phyloP scores from a whole-genome alignment of 192 early-diverging fungal species.

The Paraglomus brasilianum region DNA sequence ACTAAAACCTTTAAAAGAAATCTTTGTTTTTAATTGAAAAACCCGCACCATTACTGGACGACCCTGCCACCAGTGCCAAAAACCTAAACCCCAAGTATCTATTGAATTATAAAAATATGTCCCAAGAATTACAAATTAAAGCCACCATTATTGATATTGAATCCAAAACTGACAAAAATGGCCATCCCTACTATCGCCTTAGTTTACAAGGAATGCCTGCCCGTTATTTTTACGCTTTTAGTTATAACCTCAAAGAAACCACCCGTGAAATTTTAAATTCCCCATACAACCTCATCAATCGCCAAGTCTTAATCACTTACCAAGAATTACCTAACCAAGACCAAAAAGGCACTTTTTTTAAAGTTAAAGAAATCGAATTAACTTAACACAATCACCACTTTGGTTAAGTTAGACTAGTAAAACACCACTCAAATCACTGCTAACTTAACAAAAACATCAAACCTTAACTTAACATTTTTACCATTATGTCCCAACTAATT shows the following conservation, averaged over 20 bases:
- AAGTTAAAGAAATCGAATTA: slow-evolving; percentile 2
- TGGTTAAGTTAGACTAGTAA: too few species aligned
- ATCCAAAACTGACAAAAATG: slow-evolving; percentile 2
- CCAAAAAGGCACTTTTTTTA: not conserved
- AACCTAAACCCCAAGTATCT: not conserved
- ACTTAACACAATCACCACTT: not conserved
- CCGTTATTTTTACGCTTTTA: slow-evolving; percentile 17
- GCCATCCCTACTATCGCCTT: slow-evolving; percentile 7
- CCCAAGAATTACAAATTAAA: slow-evolving; percentile 21
- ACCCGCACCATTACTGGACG: not conserved
- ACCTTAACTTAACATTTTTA: too few species aligned
- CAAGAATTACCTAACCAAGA: slow-evolving; percentile 11
- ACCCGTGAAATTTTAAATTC: not conserved
- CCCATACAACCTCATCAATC: slow-evolving; percentile 9
- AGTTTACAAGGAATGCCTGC: not conserved
- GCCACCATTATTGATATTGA: not conserved
- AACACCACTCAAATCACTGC: too few species aligned
- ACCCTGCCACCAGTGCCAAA: not conserved
- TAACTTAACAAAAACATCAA: too few species aligned
- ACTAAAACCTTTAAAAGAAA: not conserved
- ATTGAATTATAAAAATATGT: slow-evolving; percentile 18
- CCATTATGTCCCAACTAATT: not conserved
- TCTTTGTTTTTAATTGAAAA: not conserved
- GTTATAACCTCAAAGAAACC: slow-evolving; percentile 9
- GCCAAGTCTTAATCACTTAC: slow-evolving; percentile 17